phyloP scores from a whole-genome alignment of 73 alveolate genomes.

The Tetrahymena borealis region DNA sequence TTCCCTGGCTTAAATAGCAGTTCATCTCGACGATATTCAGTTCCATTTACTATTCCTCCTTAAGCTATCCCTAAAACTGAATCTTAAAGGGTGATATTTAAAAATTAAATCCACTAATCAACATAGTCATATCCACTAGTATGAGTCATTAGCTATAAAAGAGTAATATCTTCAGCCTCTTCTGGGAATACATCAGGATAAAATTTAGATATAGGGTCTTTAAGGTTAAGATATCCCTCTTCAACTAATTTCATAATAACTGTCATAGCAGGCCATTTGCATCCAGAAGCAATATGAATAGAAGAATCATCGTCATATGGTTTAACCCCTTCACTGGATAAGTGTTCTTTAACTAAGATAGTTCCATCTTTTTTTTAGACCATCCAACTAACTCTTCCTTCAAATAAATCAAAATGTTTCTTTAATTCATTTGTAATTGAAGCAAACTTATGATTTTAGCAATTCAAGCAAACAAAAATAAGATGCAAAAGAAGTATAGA shows the following conservation, averaged over 20 bases:
- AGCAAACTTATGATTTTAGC: too few relatives aligned
- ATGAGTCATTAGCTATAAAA: not conserved
- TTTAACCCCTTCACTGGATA: not conserved
- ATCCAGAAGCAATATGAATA: constrained; percentile 24
- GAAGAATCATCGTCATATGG: constrained; percentile 9
- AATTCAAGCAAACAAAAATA: too few relatives aligned
- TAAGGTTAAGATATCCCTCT: not conserved
- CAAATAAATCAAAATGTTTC: not conserved
- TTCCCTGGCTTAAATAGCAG: not conserved
- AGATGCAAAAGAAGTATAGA: too few relatives aligned
- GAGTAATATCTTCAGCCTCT: not conserved
- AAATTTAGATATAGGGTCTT: not conserved
- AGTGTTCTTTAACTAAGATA: constrained; percentile 1
- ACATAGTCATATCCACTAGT: not conserved
- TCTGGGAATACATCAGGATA: not conserved
- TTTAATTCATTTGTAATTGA: not conserved
- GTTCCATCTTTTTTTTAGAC: not conserved
- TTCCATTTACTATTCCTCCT: not conserved
- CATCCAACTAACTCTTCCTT: constrained; percentile 5
- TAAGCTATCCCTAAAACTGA: constrained; percentile 5
- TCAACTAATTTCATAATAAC: constrained; percentile 14
- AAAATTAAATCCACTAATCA: not conserved
- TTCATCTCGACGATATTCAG: not conserved
- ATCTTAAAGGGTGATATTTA: not conserved
- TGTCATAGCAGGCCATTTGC: constrained; percentile 26